phyloP scores from a whole-genome alignment of 352 stramenopile species.

The Halophytophthora batemanensis region DNA sequence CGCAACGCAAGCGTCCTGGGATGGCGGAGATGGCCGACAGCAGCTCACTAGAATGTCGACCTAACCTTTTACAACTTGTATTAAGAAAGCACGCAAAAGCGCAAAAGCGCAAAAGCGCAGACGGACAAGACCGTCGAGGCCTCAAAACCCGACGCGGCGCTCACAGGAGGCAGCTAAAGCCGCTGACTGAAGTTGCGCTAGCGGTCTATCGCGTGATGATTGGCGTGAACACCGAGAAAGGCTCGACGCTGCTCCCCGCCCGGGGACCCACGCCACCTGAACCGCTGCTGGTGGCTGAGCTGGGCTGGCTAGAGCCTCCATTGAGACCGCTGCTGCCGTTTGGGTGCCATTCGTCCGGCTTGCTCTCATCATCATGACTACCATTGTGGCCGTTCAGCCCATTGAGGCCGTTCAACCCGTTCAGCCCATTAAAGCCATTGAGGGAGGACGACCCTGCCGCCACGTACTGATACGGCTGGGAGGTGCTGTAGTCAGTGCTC shows the following conservation, averaged over 20 bases:
- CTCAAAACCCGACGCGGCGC: no score
- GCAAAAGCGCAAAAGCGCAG: no score
- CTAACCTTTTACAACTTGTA: no score
- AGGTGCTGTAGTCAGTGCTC: conserved; percentile 1
- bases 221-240: conserved; percentile 81
- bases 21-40: no score
- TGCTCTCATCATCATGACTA: conserved; percentile 10
- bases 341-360: conserved; percentile 17
- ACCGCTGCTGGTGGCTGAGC: conserved; percentile 2
- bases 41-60: no score
- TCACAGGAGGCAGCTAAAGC: no score
- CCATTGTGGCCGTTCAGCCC: conserved; percentile 20
- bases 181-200: background rate
- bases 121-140: no score
- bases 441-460: conserved; percentile 15
- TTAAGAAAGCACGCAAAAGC: no score
- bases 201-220: conserved; percentile 78
- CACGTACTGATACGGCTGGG: conserved; percentile 19
- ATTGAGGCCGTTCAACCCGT: conserved; percentile 25
- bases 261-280: conserved; percentile 28
- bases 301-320: conserved; percentile 14
- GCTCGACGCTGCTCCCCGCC: conserved; percentile 34
- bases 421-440: conserved; percentile 14
- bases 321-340: conserved; percentile 19
- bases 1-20: no score